A percentile compares a stretch with the other conserved stretches of the same genome.
Evolutionary conservation across 2,329 filamentous ascomycete genomes (phyloP).

Genomic region (Aspergillus pseudoglaucus): DNA sequence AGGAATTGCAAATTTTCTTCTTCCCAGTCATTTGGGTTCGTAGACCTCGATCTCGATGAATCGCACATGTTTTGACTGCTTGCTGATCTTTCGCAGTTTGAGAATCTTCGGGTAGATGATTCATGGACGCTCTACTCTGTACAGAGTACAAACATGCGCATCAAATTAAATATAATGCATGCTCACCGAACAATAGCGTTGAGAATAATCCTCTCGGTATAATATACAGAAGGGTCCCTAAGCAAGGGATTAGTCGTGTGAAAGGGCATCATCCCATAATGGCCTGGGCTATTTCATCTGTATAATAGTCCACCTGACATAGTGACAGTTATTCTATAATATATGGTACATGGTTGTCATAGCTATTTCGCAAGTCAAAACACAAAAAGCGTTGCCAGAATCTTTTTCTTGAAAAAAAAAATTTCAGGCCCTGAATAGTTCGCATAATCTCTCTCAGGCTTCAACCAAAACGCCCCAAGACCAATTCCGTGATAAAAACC

Average conservation of each 20-base stretch:
- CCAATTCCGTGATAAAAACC: background rate
- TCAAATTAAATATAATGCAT: too few species aligned
- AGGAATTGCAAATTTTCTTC: slow-evolving; percentile 90
- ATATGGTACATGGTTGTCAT: slow-evolving; percentile 20
- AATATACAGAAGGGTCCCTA: background rate
- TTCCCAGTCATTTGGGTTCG: slow-evolving; percentile 77
- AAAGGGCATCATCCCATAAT: too few species aligned
- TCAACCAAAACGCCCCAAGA: slow-evolving; percentile 8
- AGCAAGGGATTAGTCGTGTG: background rate
- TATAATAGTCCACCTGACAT: background rate
- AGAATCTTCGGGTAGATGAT: background rate
- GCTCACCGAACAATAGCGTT: background rate
- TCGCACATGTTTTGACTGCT: background rate
- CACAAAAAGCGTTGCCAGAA: slow-evolving; percentile 3
- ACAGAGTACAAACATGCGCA: too few species aligned
- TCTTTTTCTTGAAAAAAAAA: slow-evolving; percentile 3
- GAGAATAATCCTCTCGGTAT: background rate
- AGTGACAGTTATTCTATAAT: slow-evolving; percentile 1
- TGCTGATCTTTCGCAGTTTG: background rate
- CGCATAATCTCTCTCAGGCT: slow-evolving; percentile 3
- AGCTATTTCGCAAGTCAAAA: background rate
- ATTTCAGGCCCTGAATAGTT: background rate
- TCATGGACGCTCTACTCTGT: background rate
- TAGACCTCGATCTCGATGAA: background rate
- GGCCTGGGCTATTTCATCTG: too few species aligned